Evolutionary conservation across 176 grass and related monocot species (phyloP).

Genomic region (Melocanna baccifera): DNA sequence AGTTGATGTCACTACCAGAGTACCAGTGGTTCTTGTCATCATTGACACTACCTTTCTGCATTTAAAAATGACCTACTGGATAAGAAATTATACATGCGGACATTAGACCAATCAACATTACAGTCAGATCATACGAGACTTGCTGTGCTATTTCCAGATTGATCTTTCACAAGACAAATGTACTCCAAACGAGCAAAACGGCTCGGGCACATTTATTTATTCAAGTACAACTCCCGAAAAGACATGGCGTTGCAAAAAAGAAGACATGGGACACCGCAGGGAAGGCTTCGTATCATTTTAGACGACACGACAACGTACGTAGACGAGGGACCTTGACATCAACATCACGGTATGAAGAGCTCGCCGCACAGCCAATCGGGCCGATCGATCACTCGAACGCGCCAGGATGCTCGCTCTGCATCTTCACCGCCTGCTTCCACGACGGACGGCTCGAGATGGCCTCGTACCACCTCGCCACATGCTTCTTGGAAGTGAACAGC

Average conservation of each 20-base stretch:
- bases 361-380: neutral
- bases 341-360: slow-evolving; percentile 19
- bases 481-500: slow-evolving; percentile 67
- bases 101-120: neutral
- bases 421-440: slow-evolving; percentile 62
- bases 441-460: slow-evolving; percentile 52
- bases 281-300: slow-evolving; percentile 42
- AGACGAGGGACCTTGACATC: slow-evolving; percentile 27
- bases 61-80: too few species aligned
- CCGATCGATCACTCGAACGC: slow-evolving; percentile 42
- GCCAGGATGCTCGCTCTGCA: slow-evolving; percentile 69
- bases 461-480: slow-evolving; percentile 68
- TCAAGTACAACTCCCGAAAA: slow-evolving; percentile 12
- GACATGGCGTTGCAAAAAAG: neutral
- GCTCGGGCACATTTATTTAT: slow-evolving; percentile 30
- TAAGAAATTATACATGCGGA: neutral
- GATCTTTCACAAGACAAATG: neutral
- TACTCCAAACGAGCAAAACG: slow-evolving; percentile 11
- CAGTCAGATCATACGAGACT: neutral
- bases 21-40: neutral
- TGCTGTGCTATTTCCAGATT: neutral
- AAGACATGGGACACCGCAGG: slow-evolving; percentile 6
- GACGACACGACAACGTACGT: slow-evolving; percentile 19
- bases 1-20: neutral
- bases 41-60: neutral